Conservation (phyloP, 768 basidiomycete genomes). For the Antrodiella citrinella region DNA sequence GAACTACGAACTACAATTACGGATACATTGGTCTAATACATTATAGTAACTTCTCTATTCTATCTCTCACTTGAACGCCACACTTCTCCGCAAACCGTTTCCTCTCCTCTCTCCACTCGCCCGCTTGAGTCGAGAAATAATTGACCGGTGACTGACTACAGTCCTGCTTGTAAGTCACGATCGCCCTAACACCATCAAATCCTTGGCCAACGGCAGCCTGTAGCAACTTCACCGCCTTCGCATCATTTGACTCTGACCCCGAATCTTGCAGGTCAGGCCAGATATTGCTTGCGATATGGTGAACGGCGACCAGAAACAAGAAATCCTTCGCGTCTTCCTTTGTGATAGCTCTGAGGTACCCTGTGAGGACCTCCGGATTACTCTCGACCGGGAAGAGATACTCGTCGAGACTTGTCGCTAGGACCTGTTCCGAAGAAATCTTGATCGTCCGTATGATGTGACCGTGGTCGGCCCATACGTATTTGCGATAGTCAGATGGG, state of each 20-base stretch:
- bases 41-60: constrained; percentile 15
- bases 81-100: constrained; percentile 16
- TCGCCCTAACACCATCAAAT: constrained; percentile 37
- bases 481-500: constrained; percentile 73
- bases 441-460: constrained; percentile 58
- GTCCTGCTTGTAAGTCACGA: constrained; percentile 57
- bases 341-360: constrained; percentile 52
- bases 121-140: too few species aligned
- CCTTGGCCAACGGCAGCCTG: constrained; percentile 41
- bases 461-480: constrained; percentile 74
- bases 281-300: constrained; percentile 69
- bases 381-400: constrained; percentile 69
- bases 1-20: too few species aligned
- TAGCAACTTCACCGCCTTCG: constrained; percentile 35
- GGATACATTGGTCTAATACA: background rate
- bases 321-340: constrained; percentile 42
- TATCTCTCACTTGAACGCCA: constrained; percentile 15
- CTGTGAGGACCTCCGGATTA: constrained; percentile 50
- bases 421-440: constrained; percentile 39
- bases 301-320: constrained; percentile 58
- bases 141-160: too few species aligned
- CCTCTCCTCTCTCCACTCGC: constrained; percentile 11
- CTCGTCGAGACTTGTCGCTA: constrained; percentile 45
- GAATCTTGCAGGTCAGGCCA: constrained; percentile 54
- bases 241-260: constrained; percentile 7